Percentiles rank a stretch among this genome's conserved stretches.
Evolutionary conservation across 768 basidiomycete genomes (phyloP).

Genomic region (Pholiota microspora): DNA sequence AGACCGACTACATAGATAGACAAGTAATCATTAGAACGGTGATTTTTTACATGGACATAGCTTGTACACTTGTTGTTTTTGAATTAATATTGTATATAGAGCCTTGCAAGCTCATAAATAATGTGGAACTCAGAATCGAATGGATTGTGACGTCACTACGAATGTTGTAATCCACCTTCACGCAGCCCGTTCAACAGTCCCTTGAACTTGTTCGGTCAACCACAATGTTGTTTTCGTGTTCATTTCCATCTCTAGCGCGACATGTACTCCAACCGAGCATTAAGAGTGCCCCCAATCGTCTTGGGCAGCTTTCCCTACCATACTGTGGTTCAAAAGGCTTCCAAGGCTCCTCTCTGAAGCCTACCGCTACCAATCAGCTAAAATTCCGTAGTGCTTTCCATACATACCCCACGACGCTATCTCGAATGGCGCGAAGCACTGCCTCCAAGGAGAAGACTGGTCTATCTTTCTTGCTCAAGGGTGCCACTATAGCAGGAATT

Average conservation of each 20-base stretch:
- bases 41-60: neutral
- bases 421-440: neutral
- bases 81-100: neutral
- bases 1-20: no score
- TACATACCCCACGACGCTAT: neutral
- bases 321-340: neutral
- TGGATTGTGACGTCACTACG: neutral
- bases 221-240: constrained; percentile 12
- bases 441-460: neutral
- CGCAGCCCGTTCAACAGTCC: neutral
- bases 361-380: neutral
- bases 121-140: neutral
- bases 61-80: neutral
- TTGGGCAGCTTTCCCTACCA: neutral
- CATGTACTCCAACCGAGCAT: constrained; percentile 2
- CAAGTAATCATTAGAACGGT: neutral
- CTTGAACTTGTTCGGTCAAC: neutral
- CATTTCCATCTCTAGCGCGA: constrained; percentile 8
- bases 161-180: neutral
- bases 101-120: neutral
- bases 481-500: constrained; percentile 35
- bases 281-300: neutral
- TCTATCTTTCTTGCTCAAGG: constrained; percentile 19
- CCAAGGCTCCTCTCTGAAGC: neutral
- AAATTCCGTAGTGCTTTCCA: neutral